phyloP scores from a whole-genome alignment of 2,329 filamentous ascomycete species.

The Biscogniauxia mediterranea region DNA sequence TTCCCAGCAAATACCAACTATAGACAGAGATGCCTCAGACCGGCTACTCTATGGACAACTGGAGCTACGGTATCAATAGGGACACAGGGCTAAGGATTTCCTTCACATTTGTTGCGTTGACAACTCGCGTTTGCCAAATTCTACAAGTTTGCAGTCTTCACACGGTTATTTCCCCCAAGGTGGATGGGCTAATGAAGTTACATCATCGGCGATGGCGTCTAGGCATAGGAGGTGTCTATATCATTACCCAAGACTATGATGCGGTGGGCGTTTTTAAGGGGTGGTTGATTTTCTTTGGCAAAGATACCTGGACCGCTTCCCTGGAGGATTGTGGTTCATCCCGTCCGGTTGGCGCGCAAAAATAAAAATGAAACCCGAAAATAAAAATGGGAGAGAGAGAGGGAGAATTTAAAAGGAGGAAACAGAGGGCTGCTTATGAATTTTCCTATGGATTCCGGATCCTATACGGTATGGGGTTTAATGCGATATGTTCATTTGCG shows the following conservation, averaged over 20 bases:
- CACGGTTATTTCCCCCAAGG: neutral
- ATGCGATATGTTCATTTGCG: conserved; percentile 2
- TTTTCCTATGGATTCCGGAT: neutral
- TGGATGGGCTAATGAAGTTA: conserved; percentile 1
- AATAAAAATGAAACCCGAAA: conserved; percentile 1
- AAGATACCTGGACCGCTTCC: conserved; percentile 8
- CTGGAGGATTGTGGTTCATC: conserved; percentile 6
- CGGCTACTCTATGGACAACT: conserved; percentile 1
- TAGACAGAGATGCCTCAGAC: conserved; percentile 12
- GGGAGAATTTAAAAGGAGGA: neutral
- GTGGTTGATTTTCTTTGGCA: neutral
- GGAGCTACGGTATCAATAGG: conserved; percentile 4
- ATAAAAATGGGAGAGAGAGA: neutral
- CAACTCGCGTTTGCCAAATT: neutral
- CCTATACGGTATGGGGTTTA: neutral
- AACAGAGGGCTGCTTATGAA: neutral
- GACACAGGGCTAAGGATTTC: neutral
- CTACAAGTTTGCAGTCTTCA: neutral
- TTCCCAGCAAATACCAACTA: neutral
- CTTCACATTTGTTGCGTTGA: neutral
- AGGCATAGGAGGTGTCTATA: neutral
- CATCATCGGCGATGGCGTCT: neutral
- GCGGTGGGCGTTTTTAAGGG: conserved; percentile 5
- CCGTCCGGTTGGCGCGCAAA: neutral
- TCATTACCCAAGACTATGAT: neutral